Conservation (phyloP, 2,329 filamentous ascomycete species). For the Rhytidhysteron rufulum region DNA sequence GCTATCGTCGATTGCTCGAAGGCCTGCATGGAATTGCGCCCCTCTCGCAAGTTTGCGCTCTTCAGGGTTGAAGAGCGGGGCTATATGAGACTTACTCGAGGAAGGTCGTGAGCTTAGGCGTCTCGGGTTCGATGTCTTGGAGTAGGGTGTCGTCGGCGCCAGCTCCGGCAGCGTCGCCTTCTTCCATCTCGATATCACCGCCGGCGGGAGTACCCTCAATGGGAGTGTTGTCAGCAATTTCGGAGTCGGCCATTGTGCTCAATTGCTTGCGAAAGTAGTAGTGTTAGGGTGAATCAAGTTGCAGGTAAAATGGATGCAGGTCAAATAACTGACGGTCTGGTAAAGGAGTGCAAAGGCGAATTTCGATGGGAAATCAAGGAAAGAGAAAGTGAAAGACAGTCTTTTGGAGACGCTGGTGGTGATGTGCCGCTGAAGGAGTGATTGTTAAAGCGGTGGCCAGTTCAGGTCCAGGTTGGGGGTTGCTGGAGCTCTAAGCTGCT, state of each 20-base stretch:
- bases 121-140: slow-evolving; percentile 42
- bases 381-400: background rate
- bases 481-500: background rate
- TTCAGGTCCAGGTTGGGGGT: too few species aligned
- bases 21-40: too few species aligned
- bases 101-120: slow-evolving; percentile 40
- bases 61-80: too few species aligned
- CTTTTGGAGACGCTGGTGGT: background rate
- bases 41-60: too few species aligned
- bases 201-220: slow-evolving; percentile 25
- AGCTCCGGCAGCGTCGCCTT: slow-evolving; percentile 18
- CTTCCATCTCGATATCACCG: slow-evolving; percentile 50
- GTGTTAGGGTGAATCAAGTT: too few species aligned
- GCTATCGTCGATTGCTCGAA: too few species aligned
- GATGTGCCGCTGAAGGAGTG: background rate
- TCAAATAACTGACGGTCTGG: background rate
- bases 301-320: too few species aligned
- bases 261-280: too few species aligned
- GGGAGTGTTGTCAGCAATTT: slow-evolving; percentile 16
- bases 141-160: slow-evolving; percentile 32
- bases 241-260: slow-evolving; percentile 10
- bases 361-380: too few species aligned
- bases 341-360: background rate
- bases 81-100: slow-evolving; percentile 44
- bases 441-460: background rate